These are phyloP conservation scores for Esteya vermicola DNA, from an alignment of 2,329 filamentous ascomycete genomes.

Conservation along the genomic window DNA sequence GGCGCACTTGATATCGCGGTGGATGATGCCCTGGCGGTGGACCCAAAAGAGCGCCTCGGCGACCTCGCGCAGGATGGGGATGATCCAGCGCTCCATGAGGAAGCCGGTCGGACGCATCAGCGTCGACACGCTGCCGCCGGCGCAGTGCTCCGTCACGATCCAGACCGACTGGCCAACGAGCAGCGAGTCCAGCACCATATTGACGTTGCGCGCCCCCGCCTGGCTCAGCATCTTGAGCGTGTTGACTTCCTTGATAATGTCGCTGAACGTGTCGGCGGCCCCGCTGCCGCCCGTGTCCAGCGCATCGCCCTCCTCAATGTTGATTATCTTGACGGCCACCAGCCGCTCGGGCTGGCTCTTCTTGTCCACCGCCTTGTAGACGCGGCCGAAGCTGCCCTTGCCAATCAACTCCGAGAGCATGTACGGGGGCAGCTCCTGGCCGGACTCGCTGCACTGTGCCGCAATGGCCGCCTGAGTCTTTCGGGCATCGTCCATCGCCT, in stretches of 20 bases:
- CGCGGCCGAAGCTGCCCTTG: constrained; percentile 53
- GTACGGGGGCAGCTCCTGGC: constrained; percentile 44
- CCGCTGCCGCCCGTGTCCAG: constrained; percentile 42
- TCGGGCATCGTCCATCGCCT: constrained; percentile 48
- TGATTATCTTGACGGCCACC: constrained; percentile 67
- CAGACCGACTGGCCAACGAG: constrained; percentile 69
- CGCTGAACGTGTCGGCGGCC: constrained; percentile 46
- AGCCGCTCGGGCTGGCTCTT: constrained; percentile 22
- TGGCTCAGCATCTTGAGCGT: constrained; percentile 60
- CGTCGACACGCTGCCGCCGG: constrained; percentile 67
- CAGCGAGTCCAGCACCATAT: constrained; percentile 65
- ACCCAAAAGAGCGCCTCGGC: constrained; percentile 54
- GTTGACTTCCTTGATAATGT: constrained; percentile 54
- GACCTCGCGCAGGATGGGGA: constrained; percentile 48
- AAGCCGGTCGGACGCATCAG: constrained; percentile 56
- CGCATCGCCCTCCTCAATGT: constrained; percentile 65
- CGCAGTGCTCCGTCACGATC: constrained; percentile 80
- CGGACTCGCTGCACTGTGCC: constrained; percentile 40
- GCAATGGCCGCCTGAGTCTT: constrained; percentile 46
- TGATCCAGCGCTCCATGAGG: constrained; percentile 42
- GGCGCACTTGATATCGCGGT: constrained; percentile 60
- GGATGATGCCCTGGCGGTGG: constrained; percentile 53
- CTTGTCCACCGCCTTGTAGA: constrained; percentile 43
- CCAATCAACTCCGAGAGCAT: constrained; percentile 51
- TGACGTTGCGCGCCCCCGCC: constrained; percentile 64